These are phyloP conservation scores for Gaeumannomyces tritici DNA, from an alignment of 2,329 filamentous ascomycete species.

Conservation along the genomic window DNA sequence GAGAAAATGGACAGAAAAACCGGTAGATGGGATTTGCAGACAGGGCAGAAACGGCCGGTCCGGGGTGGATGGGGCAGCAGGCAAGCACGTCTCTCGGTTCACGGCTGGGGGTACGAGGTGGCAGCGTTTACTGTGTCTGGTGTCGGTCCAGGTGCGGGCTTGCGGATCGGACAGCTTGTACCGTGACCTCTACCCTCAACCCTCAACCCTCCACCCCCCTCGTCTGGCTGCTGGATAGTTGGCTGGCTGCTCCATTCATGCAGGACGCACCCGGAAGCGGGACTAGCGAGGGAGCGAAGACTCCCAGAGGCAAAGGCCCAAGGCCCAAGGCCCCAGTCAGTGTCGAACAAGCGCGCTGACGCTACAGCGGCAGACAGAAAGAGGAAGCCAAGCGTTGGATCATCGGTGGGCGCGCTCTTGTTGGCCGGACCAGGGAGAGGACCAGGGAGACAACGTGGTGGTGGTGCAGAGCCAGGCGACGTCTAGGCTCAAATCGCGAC, in stretches of 20 bases:
- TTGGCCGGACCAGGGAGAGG: slow-evolving; percentile 10
- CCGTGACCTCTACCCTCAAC: neutral
- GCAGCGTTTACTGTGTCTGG: neutral
- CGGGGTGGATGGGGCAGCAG: neutral
- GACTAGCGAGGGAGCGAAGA: neutral
- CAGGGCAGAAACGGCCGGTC: neutral
- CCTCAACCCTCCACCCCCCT: neutral
- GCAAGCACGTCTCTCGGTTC: neutral
- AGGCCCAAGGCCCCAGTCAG: neutral
- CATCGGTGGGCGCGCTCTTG: slow-evolving; percentile 8
- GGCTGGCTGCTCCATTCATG: neutral
- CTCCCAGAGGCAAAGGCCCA: neutral
- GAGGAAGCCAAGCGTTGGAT: slow-evolving; percentile 16
- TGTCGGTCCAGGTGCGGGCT: neutral
- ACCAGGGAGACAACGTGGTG: neutral
- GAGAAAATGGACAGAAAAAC: neutral
- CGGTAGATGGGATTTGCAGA: neutral
- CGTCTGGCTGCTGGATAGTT: neutral
- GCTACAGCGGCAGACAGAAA: slow-evolving; percentile 22
- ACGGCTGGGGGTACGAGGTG: slow-evolving; percentile 1
- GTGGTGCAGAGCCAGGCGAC: neutral
- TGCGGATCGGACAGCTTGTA: slow-evolving; percentile 1
- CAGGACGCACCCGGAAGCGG: neutral
- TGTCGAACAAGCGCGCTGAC: slow-evolving; percentile 28
- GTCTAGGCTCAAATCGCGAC: slow-evolving; percentile 5